These are phyloP conservation scores for Nidularia sp. DNA, from an alignment of 768 basidiomycete genomes.

Conservation along the genomic window DNA sequence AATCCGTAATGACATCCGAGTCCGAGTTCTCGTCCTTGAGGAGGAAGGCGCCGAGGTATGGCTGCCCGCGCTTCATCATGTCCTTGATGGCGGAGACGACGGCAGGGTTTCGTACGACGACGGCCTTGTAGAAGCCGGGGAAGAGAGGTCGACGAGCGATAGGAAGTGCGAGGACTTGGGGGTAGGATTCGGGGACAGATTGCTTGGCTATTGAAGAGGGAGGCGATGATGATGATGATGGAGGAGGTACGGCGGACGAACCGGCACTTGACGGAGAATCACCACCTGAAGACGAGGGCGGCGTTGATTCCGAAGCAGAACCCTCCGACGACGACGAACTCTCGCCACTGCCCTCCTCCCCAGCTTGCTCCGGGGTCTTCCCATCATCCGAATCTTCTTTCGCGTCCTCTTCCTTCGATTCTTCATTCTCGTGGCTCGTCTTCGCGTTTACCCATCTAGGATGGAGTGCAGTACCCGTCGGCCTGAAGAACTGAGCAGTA, in stretches of 20 bases:
- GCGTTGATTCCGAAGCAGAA: neutral
- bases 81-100: constrained; percentile 95
- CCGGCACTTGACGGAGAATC: constrained; percentile 3
- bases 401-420: too few relatives aligned
- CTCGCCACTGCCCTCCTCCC: too few relatives aligned
- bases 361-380: too few relatives aligned
- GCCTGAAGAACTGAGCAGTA: too few relatives aligned
- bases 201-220: constrained; percentile 68
- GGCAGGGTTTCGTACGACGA: constrained; percentile 85
- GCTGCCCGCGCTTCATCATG: constrained; percentile 95
- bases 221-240: constrained; percentile 11
- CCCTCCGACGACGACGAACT: too few relatives aligned
- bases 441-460: too few relatives aligned
- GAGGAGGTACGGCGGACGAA: constrained; percentile 7
- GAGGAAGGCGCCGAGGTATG: constrained; percentile 94
- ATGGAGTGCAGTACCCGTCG: too few relatives aligned
- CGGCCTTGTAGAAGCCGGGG: constrained; percentile 98
- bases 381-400: too few relatives aligned
- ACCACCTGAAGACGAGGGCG: neutral
- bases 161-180: constrained; percentile 91
- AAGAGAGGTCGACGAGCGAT: constrained; percentile 94
- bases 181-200: constrained; percentile 86
- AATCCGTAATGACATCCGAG: constrained; percentile 86
- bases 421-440: too few relatives aligned
- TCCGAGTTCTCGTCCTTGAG: constrained; percentile 93